A percentile compares a stretch with the other conserved stretches of the same genome.
Conservation (phyloP, 768 basidiomycete species). For the Suillus hirtellus region DNA sequence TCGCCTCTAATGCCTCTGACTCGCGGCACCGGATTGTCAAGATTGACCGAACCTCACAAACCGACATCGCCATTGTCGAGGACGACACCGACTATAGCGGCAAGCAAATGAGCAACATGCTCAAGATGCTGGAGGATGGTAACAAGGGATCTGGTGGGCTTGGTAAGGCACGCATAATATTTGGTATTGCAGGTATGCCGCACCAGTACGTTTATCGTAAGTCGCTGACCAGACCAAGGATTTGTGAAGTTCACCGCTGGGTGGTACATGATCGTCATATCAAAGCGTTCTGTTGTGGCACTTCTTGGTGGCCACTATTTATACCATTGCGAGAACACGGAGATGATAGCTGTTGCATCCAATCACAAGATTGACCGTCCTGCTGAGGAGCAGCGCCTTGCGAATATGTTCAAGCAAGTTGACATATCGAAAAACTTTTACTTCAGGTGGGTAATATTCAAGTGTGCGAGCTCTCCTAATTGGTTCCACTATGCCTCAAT, state of each 20-base stretch:
- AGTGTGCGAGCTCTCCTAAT: constrained; percentile 4
- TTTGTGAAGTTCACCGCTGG: constrained; percentile 94
- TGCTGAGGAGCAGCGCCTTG: constrained; percentile 83
- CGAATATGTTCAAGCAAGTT: constrained; percentile 93
- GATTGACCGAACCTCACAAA: constrained; percentile 83
- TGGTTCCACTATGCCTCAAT: background rate
- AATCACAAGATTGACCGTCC: constrained; percentile 86
- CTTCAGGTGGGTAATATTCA: constrained; percentile 64
- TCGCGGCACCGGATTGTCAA: constrained; percentile 90
- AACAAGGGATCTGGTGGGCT: constrained; percentile 88
- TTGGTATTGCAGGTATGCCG: constrained; percentile 73
- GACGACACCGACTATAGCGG: constrained; percentile 88
- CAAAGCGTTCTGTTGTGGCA: constrained; percentile 89
- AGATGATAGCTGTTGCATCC: constrained; percentile 74
- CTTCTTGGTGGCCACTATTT: constrained; percentile 94
- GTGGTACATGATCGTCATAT: constrained; percentile 92
- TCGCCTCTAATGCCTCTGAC: constrained; percentile 87
- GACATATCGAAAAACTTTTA: constrained; percentile 99
- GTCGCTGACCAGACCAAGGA: constrained; percentile 38
- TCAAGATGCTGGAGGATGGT: constrained; percentile 95
- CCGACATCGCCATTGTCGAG: constrained; percentile 76
- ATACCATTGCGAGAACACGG: constrained; percentile 93
- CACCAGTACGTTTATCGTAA: background rate
- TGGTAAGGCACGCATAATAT: constrained; percentile 75
- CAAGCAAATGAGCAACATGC: constrained; percentile 85